phyloP scores from a whole-genome alignment of 352 stramenopile genomes.

The Pythium aristosporum region DNA sequence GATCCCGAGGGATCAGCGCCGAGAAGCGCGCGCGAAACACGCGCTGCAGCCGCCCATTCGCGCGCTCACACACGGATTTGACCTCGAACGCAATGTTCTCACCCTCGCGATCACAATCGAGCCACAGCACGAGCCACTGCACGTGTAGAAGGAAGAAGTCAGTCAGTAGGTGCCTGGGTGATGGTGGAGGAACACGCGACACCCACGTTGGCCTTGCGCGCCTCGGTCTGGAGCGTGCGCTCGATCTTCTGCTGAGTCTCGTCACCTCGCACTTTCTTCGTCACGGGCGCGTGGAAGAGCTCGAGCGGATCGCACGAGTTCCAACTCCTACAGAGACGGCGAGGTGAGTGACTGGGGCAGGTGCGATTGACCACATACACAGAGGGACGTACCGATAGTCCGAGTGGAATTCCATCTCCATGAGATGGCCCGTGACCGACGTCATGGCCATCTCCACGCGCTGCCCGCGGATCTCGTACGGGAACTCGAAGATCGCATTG shows the following conservation, averaged over 20 bases:
- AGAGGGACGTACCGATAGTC: conserved; percentile 49
- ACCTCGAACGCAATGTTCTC: conserved; percentile 99
- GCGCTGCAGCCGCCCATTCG: conserved; percentile 59
- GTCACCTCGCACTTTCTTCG: conserved; percentile 80
- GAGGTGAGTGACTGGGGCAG: background rate
- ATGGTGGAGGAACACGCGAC: too few relatives aligned
- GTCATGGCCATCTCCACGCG: conserved; percentile 92
- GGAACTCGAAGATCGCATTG: conserved; percentile 92
- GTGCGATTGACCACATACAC: background rate
- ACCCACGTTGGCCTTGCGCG: conserved; percentile 57
- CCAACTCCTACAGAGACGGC: conserved; percentile 83
- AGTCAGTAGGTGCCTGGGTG: background rate
- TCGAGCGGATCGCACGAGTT: conserved; percentile 90
- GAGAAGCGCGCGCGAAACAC: conserved; percentile 93
- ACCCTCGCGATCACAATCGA: conserved; percentile 99
- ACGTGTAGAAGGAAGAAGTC: background rate
- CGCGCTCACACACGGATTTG: conserved; percentile 82
- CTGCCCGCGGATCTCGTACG: conserved; percentile 81
- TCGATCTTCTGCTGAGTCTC: conserved; percentile 89
- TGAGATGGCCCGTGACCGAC: conserved; percentile 98
- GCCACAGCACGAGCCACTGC: conserved; percentile 95
- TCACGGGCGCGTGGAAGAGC: conserved; percentile 92
- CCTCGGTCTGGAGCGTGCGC: conserved; percentile 88
- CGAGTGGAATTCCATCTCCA: conserved; percentile 94
- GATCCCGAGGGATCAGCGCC: conserved; percentile 90